Evolutionary conservation across 2,329 filamentous ascomycete species (phyloP).

Genomic region (Colletotrichum sp.): DNA sequence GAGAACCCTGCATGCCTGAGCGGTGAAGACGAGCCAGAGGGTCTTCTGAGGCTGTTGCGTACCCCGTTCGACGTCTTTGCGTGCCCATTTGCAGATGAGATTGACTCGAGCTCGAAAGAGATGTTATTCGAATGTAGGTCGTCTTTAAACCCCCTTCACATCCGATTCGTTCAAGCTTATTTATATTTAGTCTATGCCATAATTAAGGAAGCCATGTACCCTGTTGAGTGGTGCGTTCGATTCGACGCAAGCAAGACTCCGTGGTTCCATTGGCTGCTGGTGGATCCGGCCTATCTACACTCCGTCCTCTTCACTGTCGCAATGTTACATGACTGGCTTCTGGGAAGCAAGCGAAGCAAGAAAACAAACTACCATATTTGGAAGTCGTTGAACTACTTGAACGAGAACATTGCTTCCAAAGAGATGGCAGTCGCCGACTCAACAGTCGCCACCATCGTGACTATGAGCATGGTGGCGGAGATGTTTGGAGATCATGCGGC

Average conservation of each 20-base stretch:
- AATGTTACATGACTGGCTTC: slow-evolving; percentile 17
- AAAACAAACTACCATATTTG: slow-evolving; percentile 5
- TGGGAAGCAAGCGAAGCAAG: not conserved
- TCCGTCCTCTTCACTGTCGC: slow-evolving; percentile 27
- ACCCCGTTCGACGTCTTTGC: slow-evolving; percentile 25
- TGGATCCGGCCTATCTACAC: slow-evolving; percentile 28
- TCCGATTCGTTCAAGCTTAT: not conserved
- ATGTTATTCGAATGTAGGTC: slow-evolving; percentile 14
- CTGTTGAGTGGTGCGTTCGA: slow-evolving; percentile 30
- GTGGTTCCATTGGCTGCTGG: slow-evolving; percentile 33
- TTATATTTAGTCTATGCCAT: not conserved
- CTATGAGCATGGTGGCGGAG: slow-evolving; percentile 6
- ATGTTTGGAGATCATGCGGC: not conserved
- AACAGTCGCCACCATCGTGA: slow-evolving; percentile 11
- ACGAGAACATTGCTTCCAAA: not conserved
- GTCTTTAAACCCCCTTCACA: not conserved
- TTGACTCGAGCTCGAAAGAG: not conserved
- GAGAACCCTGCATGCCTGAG: not conserved
- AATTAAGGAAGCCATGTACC: slow-evolving; percentile 28
- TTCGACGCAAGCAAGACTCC: slow-evolving; percentile 21
- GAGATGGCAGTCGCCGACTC: slow-evolving; percentile 20
- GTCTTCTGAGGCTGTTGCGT: not conserved
- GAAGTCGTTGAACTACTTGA: slow-evolving; percentile 15
- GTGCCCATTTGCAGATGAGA: slow-evolving; percentile 23
- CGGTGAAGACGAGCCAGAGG: not conserved